Base-by-base conservation (phyloP, 148 eudicot species). In the Chenopodium album region DNA sequence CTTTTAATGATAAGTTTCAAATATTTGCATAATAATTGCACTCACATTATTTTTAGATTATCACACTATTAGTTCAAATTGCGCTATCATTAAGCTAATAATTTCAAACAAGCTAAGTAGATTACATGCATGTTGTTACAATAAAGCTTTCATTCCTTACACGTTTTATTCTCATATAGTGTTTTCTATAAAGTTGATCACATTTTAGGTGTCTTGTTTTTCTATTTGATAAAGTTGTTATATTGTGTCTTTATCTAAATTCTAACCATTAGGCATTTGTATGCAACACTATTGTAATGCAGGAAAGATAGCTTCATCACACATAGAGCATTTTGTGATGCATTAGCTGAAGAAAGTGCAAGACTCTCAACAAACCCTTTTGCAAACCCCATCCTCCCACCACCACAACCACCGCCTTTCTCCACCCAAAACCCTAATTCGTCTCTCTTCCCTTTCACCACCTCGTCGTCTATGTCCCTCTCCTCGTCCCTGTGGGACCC, bases 231-330 rank as follows among this genome's bases (percentile, higher is more conserved):
- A 34, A 34, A 34, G 41, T 34, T 34, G 41, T 34, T 34, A 34
- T 34, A 34, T 0, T 4, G 5, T 34, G 54, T 52, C 56, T 52
- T 67, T 11, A 67, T 41, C 44, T 41, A 41, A 41, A 41, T 41
- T 68, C 72, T 68, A 68, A 68, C 72, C 22, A 68, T 68, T 32
- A 31, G 22, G 20, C 72, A 68, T 68, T 68, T 68, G 72, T 68
- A 17, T 68, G 7, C 41, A 41, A 50, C 44, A 41, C 0, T 72
- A 11, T 64, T 68, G 82, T 76, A 74, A 73, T 85, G 78, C 87
- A 92, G 97, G 92, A 92, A 89, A 83, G 97, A 92, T 82, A 92
- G 97, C 85, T 91, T 92, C 84, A 81, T 92, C 64, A 92, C 97
- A 4, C 97, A 92, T 83, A 86, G 94, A 87, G 97, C 97, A 78